Percentiles rank a stretch among this genome's conserved stretches.
phyloP scores from a whole-genome alignment of 106 monocot species.

The Xerophyta viscosa region DNA sequence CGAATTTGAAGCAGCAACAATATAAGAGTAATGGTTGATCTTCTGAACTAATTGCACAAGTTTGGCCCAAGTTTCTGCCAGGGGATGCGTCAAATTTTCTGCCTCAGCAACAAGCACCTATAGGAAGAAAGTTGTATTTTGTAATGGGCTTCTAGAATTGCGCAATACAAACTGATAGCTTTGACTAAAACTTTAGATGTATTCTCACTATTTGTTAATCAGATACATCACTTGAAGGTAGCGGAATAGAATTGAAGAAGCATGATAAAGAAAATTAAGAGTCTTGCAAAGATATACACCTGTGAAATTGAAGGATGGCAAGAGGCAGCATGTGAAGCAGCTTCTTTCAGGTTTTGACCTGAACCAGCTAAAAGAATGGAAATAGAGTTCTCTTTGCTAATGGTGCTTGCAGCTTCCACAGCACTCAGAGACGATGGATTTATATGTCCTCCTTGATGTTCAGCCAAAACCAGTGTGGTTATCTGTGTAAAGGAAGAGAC shows the following conservation, averaged over 20 bases:
- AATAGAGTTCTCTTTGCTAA: conserved; percentile 59
- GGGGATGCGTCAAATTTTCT: conserved; percentile 54
- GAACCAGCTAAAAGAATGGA: conserved; percentile 84
- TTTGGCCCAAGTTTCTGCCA: conserved; percentile 93
- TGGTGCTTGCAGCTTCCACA: conserved; percentile 57
- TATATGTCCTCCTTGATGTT: conserved; percentile 78
- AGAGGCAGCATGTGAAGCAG: conserved; percentile 84
- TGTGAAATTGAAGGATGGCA: conserved; percentile 71
- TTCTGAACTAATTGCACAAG: conserved; percentile 63
- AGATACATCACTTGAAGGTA: background rate
- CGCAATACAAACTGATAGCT: background rate
- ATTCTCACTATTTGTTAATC: background rate
- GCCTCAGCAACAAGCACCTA: conserved; percentile 94
- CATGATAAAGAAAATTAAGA: background rate
- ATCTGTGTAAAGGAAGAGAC: conserved; percentile 24
- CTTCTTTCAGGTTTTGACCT: conserved; percentile 60
- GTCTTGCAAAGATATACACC: conserved; percentile 15
- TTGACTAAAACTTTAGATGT: background rate
- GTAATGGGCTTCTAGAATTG: background rate
- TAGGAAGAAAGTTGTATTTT: background rate
- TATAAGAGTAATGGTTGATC: conserved; percentile 58
- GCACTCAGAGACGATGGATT: conserved; percentile 90
- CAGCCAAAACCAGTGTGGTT: conserved; percentile 80
- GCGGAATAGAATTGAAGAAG: background rate
- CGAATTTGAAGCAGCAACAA: conserved; percentile 79